Conservation (phyloP, 202 grass and related monocot species). For the Alloteropsis angusta region DNA sequence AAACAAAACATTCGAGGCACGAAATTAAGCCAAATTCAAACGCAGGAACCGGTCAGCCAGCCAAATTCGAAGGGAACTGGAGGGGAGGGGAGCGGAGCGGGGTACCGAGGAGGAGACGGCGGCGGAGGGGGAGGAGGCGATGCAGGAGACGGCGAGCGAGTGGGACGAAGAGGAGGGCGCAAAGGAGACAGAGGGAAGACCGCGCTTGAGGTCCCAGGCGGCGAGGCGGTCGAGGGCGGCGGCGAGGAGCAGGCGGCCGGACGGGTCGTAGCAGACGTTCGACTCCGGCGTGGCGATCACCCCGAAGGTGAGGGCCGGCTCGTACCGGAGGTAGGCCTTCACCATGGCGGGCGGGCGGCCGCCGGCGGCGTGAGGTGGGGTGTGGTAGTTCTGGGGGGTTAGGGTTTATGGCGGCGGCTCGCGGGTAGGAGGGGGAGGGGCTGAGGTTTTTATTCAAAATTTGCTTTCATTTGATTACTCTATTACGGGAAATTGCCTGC, state of each 20-base stretch:
- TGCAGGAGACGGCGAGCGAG: conserved; percentile 46
- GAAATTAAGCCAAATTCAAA: conserved; percentile 5
- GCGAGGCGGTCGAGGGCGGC: conserved; percentile 65
- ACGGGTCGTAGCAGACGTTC: conserved; percentile 77
- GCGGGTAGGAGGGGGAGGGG: not conserved
- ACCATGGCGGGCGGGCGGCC: conserved; percentile 54
- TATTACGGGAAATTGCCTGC: not conserved
- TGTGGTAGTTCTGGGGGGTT: not conserved
- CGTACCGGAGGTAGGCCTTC: conserved; percentile 91
- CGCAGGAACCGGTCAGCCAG: not conserved
- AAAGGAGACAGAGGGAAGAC: conserved; percentile 57
- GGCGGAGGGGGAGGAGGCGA: conserved; percentile 48
- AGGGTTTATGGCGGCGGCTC: conserved; percentile 30
- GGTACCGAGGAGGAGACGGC: conserved; percentile 36
- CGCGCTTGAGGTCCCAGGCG: conserved; percentile 89
- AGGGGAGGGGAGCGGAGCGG: not conserved
- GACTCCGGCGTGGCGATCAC: conserved; percentile 66
- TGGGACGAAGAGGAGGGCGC: conserved; percentile 38
- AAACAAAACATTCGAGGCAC: not conserved
- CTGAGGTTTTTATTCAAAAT: not conserved
- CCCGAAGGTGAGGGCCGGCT: conserved; percentile 64
- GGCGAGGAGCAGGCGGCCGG: conserved; percentile 69
- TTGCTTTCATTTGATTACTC: not conserved
- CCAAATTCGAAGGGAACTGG: not conserved
- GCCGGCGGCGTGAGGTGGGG: conserved; percentile 7